phyloP scores from a whole-genome alignment of 345 rosid genomes.

The Lagerstroemia speciosa region DNA sequence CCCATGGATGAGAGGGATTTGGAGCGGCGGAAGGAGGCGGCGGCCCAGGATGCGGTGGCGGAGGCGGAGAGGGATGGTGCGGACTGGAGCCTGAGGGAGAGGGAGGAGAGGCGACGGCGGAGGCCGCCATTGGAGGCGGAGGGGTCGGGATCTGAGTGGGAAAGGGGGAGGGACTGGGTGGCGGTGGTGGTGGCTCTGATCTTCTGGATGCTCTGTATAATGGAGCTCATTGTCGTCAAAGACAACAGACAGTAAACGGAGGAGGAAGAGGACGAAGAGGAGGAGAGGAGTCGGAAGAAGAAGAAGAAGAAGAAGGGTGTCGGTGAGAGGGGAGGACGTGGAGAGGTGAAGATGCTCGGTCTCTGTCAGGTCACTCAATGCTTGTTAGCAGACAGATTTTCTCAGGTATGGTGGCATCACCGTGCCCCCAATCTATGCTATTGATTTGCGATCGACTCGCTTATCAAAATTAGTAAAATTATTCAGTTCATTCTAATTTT shows the following conservation, averaged over 20 bases:
- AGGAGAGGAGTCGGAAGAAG: no score
- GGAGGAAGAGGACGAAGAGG: slow-evolving; percentile 6
- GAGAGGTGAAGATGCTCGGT: neutral
- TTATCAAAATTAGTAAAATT: no score
- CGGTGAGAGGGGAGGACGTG: slow-evolving; percentile 9
- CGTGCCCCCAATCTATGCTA: no score
- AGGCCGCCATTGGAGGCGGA: slow-evolving; percentile 32
- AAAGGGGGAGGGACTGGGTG: slow-evolving; percentile 13
- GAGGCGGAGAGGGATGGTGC: slow-evolving; percentile 19
- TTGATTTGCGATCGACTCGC: no score
- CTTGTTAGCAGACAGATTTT: no score
- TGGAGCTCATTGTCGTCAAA: slow-evolving; percentile 45
- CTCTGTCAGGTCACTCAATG: neutral
- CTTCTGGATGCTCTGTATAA: slow-evolving; percentile 45
- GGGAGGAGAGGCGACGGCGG: slow-evolving; percentile 67
- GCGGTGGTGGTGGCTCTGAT: slow-evolving; percentile 20
- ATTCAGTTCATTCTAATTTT: no score
- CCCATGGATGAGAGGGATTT: slow-evolving; percentile 62
- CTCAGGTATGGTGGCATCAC: no score
- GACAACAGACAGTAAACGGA: neutral
- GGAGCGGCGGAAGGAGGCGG: slow-evolving; percentile 37
- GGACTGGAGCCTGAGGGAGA: slow-evolving; percentile 51
- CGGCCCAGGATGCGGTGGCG: slow-evolving; percentile 20
- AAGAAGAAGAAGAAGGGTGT: slow-evolving; percentile 7
- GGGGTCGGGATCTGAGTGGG: slow-evolving; percentile 27